phyloP scores from a whole-genome alignment of 768 basidiomycete species.

The Vararia minispora region DNA sequence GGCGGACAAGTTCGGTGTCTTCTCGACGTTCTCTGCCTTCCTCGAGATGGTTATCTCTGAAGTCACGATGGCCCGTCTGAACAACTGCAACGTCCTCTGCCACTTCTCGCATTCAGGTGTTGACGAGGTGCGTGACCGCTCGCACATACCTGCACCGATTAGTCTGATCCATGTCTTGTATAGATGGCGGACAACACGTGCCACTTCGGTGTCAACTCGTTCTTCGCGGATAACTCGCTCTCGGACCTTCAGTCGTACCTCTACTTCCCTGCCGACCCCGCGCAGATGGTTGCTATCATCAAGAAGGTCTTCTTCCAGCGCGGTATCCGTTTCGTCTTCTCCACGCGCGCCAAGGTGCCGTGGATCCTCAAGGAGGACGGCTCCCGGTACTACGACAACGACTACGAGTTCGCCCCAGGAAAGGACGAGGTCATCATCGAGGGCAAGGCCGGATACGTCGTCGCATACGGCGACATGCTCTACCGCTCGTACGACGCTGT shows the following conservation, averaged over 20 bases:
- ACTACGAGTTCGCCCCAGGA: conserved; percentile 73
- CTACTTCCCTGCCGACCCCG: conserved; percentile 81
- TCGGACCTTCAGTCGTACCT: conserved; percentile 67
- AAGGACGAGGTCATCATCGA: conserved; percentile 77
- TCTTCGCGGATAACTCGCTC: conserved; percentile 85
- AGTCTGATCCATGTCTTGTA: conserved; percentile 7
- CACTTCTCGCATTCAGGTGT: conserved; percentile 89
- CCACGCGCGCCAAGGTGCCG: conserved; percentile 83
- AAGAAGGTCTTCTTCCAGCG: conserved; percentile 73
- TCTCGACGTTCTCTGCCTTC: conserved; percentile 88
- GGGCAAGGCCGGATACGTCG: conserved; percentile 72
- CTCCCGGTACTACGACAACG: conserved; percentile 50
- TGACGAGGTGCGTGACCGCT: conserved; percentile 32
- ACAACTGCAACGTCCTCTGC: conserved; percentile 76
- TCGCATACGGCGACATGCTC: conserved; percentile 81
- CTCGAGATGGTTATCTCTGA: conserved; percentile 87
- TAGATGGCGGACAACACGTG: conserved; percentile 50
- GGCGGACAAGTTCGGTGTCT: conserved; percentile 72
- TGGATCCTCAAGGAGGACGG: conserved; percentile 76
- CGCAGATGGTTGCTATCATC: conserved; percentile 72
- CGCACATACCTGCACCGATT: conserved; percentile 1
- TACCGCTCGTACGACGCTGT: conserved; percentile 82
- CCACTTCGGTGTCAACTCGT: conserved; percentile 70
- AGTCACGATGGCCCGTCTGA: conserved; percentile 86
- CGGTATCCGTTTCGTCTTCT: conserved; percentile 80